Base-by-base conservation (phyloP, 345 rosid species). In the Linum usitatissimum region DNA sequence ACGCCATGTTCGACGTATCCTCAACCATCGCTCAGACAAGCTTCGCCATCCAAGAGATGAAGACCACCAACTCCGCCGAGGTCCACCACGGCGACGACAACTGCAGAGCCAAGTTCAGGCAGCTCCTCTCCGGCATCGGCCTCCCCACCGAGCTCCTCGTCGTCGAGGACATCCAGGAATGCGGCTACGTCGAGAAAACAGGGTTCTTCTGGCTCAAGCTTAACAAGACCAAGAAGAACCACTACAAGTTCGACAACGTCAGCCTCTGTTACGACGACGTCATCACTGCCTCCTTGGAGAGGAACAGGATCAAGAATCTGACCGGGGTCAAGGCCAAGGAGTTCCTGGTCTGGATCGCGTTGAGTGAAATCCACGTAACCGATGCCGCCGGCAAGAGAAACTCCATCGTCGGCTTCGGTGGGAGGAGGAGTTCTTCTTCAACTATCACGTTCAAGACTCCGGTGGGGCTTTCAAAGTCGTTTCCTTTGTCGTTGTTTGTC, bases 281-380 rank as follows among this genome's bases (percentile, higher is more conserved):
- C 30, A 64, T 71, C 51, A 71, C 75, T 0, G 75, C 75, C 4
- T 66, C 58, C 38, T 63, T 71, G 21, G 64, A 71, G 63, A 64
- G 14, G 18, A 71, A 66, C 28, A 71, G 59, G 71, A 67, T 71
- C 61, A 71, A 58, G 71, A 71, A 66, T 17, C 49, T 71, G 68
- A 71, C 75, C n/a, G 75, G 75, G 36, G 75, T 71, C 30, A 71
- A 67, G 64, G 71, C 68, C 20, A 71, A 63, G 45, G 75, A 71
- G 55, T 71, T 71, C 64, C 54, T 71, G 61, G 55, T 67, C 58
- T 71, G 75, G 75, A 66, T 71, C 34, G 49, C 68, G 21, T 53
- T 66, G 49, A 66, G 68, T 19, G 75, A 71, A 31, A 63, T 71
- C 40, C 17, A 30, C 39, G 64, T 71, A 3, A 45, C 13, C 51